phyloP scores from a whole-genome alignment of 148 eudicot species.

The Rhododendron ferrugineum region DNA sequence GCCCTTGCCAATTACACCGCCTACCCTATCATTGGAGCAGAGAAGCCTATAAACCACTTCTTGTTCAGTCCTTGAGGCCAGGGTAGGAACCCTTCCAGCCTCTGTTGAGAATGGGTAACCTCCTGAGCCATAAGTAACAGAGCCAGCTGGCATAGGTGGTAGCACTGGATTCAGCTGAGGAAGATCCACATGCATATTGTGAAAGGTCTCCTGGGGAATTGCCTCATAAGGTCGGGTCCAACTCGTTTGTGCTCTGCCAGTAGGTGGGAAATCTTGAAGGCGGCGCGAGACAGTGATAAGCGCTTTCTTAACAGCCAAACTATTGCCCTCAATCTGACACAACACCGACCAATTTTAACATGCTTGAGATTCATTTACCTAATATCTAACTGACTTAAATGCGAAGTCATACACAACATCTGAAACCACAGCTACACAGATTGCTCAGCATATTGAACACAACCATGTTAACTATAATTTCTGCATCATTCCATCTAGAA shows the following conservation, averaged over 20 bases:
- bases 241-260: constrained; percentile 23
- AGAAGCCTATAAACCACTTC: constrained; percentile 45
- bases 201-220: constrained; percentile 24
- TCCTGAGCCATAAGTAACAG: constrained; percentile 24
- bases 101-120: constrained; percentile 24
- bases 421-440: neutral
- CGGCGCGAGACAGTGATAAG: constrained; percentile 57
- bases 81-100: constrained; percentile 20
- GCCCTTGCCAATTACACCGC: constrained; percentile 75
- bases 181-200: constrained; percentile 21
- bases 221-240: constrained; percentile 36
- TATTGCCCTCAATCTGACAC: constrained; percentile 67
- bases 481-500: neutral
- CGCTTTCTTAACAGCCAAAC: constrained; percentile 60
- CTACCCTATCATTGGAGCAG: constrained; percentile 54
- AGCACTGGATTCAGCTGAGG: constrained; percentile 29
- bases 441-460: neutral
- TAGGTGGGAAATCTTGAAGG: constrained; percentile 51
- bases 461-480: neutral
- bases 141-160: constrained; percentile 27
- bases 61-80: constrained; percentile 28
- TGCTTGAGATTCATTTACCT: neutral
- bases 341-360: neutral
- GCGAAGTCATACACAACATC: neutral
- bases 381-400: neutral